Evolutionary conservation across 345 rosid genomes (phyloP).

Genomic region (thale cress (Arabidopsis thaliana)): DNA sequence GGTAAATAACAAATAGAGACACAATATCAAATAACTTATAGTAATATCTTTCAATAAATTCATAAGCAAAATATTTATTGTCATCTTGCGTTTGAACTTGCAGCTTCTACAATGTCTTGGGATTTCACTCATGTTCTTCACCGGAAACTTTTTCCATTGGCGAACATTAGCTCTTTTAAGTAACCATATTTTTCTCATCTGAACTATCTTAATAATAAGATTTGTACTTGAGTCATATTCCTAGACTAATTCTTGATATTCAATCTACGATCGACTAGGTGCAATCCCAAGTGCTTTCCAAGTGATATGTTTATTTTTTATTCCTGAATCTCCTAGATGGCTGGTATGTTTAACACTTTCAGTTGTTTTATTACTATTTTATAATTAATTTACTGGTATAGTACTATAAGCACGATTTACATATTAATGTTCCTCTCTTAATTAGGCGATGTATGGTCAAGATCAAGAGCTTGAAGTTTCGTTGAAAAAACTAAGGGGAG

Average conservation of each 20-base stretch:
- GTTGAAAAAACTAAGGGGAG: constrained; percentile 42
- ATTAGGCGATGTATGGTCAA: constrained; percentile 42
- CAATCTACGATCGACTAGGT: constrained; percentile 36
- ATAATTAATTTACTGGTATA: not conserved
- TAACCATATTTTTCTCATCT: constrained; percentile 9
- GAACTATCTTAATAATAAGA: not conserved
- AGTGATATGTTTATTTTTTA: constrained; percentile 47
- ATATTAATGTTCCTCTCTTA: not conserved
- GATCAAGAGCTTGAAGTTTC: constrained; percentile 40
- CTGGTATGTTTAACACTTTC: constrained; percentile 43
- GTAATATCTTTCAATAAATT: not conserved
- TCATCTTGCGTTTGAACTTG: not conserved
- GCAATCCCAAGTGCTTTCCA: constrained; percentile 47
- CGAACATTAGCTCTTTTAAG: constrained; percentile 55
- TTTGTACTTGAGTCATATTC: not conserved
- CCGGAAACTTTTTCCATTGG: constrained; percentile 58
- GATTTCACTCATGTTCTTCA: constrained; percentile 46
- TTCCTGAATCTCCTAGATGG: constrained; percentile 71
- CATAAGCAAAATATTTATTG: not conserved
- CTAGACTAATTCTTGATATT: not conserved
- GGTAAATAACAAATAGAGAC: not conserved
- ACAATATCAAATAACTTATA: not conserved
- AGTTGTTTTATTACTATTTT: not conserved
- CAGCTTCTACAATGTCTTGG: constrained; percentile 55
- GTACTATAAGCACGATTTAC: constrained; percentile 5